Percentiles rank a stretch among this genome's conserved stretches.
phyloP scores from a whole-genome alignment of 352 stramenopile species.

The Globisporangium solare region DNA sequence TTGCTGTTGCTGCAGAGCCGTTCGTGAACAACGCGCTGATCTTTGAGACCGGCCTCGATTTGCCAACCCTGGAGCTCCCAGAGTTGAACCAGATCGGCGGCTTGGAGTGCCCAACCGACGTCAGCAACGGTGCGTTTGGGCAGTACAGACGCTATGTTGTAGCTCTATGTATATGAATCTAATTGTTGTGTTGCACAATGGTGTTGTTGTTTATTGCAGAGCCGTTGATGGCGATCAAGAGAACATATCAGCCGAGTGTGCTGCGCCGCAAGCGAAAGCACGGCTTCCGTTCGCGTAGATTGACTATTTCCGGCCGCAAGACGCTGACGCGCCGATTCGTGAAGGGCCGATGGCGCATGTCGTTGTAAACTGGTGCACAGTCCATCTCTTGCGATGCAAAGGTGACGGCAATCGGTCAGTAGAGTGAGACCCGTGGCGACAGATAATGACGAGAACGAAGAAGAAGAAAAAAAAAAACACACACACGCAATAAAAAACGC shows the following conservation, averaged over 20 bases:
- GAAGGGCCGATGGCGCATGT: constrained; percentile 85
- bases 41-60: constrained; percentile 13
- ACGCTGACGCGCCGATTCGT: constrained; percentile 74
- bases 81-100: constrained; percentile 13
- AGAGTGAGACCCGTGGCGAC: not conserved
- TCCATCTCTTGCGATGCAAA: not conserved
- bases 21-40: constrained; percentile 13
- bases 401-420: not conserved
- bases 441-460: not conserved
- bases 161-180: not conserved
- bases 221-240: constrained; percentile 73
- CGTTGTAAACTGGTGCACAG: constrained; percentile 32
- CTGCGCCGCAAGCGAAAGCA: constrained; percentile 85
- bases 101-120: constrained; percentile 14
- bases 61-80: constrained; percentile 12
- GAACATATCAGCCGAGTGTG: constrained; percentile 84
- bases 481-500: not conserved
- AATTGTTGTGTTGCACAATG: not conserved
- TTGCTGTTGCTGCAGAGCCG: constrained; percentile 6
- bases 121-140: constrained; percentile 11
- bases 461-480: not conserved
- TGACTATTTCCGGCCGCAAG: constrained; percentile 76
- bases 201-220: constrained; percentile 26
- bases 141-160: not conserved
- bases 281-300: constrained; percentile 72